Evolutionary conservation across 176 grass and related monocot genomes (phyloP).

Genomic region (Elymus sibiricus): DNA sequence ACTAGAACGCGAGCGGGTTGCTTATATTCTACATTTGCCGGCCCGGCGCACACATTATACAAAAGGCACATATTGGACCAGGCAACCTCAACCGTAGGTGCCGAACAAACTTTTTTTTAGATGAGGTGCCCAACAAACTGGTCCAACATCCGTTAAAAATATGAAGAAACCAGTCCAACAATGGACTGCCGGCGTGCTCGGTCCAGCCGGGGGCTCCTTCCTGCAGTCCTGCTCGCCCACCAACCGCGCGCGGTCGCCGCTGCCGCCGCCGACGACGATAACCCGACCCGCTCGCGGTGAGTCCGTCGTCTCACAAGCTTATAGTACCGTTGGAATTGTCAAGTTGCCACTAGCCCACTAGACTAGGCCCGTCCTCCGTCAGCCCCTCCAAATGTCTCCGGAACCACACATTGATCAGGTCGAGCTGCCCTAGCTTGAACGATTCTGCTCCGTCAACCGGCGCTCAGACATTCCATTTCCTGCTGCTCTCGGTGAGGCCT

Average conservation of each 20-base stretch:
- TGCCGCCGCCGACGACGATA: not conserved
- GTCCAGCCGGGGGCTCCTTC: not conserved
- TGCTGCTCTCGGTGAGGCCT: not conserved
- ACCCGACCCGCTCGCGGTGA: not conserved
- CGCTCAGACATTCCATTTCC: not conserved
- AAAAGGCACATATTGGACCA: no score
- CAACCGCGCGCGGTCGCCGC: not conserved
- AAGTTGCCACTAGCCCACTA: constrained; percentile 6
- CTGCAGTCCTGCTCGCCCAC: not conserved
- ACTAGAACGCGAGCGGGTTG: no score
- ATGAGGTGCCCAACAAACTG: no score
- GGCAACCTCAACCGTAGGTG: no score
- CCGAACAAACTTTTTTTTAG: no score
- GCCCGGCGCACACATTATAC: no score
- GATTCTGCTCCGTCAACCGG: not conserved
- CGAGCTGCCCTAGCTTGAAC: constrained; percentile 34
- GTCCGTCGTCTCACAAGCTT: not conserved
- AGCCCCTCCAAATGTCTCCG: not conserved
- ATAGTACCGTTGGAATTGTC: not conserved
- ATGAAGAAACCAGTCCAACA: no score
- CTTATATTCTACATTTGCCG: no score
- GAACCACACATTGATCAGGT: not conserved
- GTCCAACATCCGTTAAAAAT: no score
- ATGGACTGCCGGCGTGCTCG: no score
- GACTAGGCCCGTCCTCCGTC: not conserved